Base-by-base conservation (phyloP, 345 rosid genomes). In the Ailanthus altissimus region DNA sequence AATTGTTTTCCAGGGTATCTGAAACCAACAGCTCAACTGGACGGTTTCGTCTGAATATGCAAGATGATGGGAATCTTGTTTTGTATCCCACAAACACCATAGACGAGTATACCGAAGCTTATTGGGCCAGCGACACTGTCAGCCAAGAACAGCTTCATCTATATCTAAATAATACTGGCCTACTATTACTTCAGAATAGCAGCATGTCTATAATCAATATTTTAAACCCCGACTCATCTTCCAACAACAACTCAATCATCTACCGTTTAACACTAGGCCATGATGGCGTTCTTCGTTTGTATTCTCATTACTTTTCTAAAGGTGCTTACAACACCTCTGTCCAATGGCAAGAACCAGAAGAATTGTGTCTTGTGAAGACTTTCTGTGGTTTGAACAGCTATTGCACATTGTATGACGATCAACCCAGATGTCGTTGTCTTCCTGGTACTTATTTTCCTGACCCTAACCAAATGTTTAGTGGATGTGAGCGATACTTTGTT, bases 21-120 rank as follows among this genome's bases (percentile, higher is more conserved):
- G 47, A 49, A 20, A 28, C 68, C 14, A 62, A 79, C 36, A 73
- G 21, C 25, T 45, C 76, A 4, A 70, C 67, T 0, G 86, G 86
- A 14, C 32, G 25, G 21, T 85, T 81, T 67, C 75, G 64, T 21
- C 83, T 85, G 32, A 23, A 21, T 0, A 76, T 85, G 83, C 84
- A 83, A 78, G 1, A 0, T 0, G 81, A 83, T 66, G 83, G 84
- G 15, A 76, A 81, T 54, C 81, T 83, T 47, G 84, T 75, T 74
- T 76, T 79, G 78, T 85, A 83, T 70, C 82, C 84, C 1, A 28
- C 36, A 9, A 14, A 46, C 36, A 49, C 74, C 14, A 2, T 42
- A 38, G 66, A 78, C 13, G 4, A 45, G 26, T 13, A 0, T 15
- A 0, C 5, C 0, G 26, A 76, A 2, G 3, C 79, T 38, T 84